Evolutionary conservation across 345 rosid genomes (phyloP).

Genomic region (Conringia planisiliqua): DNA sequence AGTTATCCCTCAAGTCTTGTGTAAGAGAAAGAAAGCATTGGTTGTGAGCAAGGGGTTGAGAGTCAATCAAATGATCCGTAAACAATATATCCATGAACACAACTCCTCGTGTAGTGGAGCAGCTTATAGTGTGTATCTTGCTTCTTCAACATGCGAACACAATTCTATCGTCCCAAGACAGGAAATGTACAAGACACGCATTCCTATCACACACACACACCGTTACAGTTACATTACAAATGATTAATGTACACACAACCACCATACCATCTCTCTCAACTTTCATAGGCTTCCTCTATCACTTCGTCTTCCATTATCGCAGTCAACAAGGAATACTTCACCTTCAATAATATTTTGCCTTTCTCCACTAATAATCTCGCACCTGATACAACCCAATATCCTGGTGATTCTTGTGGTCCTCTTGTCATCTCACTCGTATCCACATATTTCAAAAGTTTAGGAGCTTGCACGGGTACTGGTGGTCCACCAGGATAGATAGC

Average conservation of each 20-base stretch:
- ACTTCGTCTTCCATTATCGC: constrained; percentile 52
- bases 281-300: constrained; percentile 26
- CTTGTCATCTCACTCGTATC: constrained; percentile 91
- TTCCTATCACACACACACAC: constrained; percentile 7
- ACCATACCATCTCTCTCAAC: not conserved
- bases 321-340: constrained; percentile 79
- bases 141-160: not conserved
- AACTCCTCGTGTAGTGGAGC: not conserved
- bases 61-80: not conserved
- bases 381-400: constrained; percentile 96
- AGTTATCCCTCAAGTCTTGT: too few species aligned
- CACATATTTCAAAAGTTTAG: constrained; percentile 77
- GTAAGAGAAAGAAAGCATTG: too few species aligned
- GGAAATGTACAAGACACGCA: constrained; percentile 17
- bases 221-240: constrained; percentile 28
- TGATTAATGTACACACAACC: constrained; percentile 12
- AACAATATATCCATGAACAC: not conserved
- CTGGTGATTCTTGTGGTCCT: constrained; percentile 91
- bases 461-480: constrained; percentile 81
- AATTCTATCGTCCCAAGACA: not conserved
- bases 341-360: constrained; percentile 86
- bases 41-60: not conserved
- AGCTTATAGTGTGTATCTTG: not conserved
- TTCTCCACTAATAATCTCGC: constrained; percentile 80
- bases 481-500: constrained; percentile 96